Conservation (phyloP, 495 filamentous ascomycete species). For the Chaetomium cochliodes region DNA sequence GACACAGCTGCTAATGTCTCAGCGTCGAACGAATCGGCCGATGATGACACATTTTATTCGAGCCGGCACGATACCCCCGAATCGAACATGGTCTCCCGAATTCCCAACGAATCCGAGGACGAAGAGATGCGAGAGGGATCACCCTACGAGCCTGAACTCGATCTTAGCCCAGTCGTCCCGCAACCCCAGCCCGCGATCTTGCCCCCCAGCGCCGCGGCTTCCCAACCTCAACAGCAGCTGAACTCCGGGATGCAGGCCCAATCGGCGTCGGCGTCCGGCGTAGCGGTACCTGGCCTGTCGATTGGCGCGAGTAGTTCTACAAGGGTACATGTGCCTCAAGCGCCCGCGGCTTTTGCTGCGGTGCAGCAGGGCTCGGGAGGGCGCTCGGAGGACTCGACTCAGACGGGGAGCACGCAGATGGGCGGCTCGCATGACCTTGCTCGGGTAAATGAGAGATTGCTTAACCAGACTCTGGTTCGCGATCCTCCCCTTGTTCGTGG, state of each 20-base stretch:
- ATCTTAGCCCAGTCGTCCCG: slow-evolving; percentile 25
- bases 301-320: slow-evolving; percentile 20
- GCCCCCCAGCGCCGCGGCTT: slow-evolving; percentile 10
- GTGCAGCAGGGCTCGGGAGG: slow-evolving; percentile 40
- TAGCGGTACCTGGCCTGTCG: slow-evolving; percentile 23
- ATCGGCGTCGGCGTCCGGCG: slow-evolving; percentile 11
- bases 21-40: slow-evolving; percentile 73
- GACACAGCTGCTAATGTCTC: slow-evolving; percentile 58
- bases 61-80: slow-evolving; percentile 63
- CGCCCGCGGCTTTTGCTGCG: slow-evolving; percentile 32
- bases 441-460: slow-evolving; percentile 36
- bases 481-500: slow-evolving; percentile 41
- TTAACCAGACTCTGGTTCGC: slow-evolving; percentile 36
- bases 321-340: slow-evolving; percentile 18
- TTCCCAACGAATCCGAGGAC: slow-evolving; percentile 46
- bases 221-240: slow-evolving; percentile 10
- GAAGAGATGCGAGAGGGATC: slow-evolving; percentile 42
- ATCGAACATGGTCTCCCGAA: slow-evolving; percentile 41
- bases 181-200: slow-evolving; percentile 17
- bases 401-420: slow-evolving; percentile 38
- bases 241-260: slow-evolving; percentile 4
- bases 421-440: slow-evolving; percentile 38
- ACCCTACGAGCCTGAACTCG: slow-evolving; percentile 37
- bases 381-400: slow-evolving; percentile 45
- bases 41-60: slow-evolving; percentile 94